phyloP scores from a whole-genome alignment of 2,329 filamentous ascomycete genomes.

The Colletotrichum ledebouriae region DNA sequence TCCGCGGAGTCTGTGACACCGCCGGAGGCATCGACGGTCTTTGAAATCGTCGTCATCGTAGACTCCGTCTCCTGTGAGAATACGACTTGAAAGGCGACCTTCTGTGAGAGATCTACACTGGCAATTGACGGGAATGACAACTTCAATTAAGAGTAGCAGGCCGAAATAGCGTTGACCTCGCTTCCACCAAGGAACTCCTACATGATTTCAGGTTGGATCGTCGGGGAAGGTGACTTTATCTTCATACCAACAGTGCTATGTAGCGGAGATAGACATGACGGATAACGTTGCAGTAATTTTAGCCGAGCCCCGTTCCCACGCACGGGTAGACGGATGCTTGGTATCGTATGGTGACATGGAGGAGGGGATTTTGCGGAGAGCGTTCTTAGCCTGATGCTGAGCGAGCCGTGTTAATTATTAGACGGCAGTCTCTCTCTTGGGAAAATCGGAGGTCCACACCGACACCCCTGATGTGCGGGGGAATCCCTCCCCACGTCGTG shows the following conservation, averaged over 20 bases:
- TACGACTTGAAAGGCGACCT: no score
- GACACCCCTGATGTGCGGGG: constrained; percentile 39
- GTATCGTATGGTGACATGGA: constrained; percentile 23
- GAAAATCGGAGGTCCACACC: constrained; percentile 43
- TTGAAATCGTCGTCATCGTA: constrained; percentile 23
- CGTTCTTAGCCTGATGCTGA: constrained; percentile 3
- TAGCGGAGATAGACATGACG: neutral
- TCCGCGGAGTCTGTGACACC: constrained; percentile 18
- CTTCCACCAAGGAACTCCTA: neutral
- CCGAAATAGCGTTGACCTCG: no score
- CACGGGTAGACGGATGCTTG: constrained; percentile 12
- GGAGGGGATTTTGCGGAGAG: constrained; percentile 6
- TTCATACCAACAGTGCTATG: neutral
- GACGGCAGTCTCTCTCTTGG: neutral
- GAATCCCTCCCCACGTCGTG: constrained; percentile 18
- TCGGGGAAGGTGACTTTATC: constrained; percentile 32
- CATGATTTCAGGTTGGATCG: neutral
- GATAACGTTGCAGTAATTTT: constrained; percentile 6
- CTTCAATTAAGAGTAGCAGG: no score
- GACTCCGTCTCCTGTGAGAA: neutral
- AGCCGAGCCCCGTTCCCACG: constrained; percentile 22
- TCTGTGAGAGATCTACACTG: no score
- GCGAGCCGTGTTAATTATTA: neutral
- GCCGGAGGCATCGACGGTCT: constrained; percentile 20
- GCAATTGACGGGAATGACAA: no score